Evolutionary conservation across 345 rosid species (phyloP).

Genomic region (Chamaenerion angustifolium): DNA sequence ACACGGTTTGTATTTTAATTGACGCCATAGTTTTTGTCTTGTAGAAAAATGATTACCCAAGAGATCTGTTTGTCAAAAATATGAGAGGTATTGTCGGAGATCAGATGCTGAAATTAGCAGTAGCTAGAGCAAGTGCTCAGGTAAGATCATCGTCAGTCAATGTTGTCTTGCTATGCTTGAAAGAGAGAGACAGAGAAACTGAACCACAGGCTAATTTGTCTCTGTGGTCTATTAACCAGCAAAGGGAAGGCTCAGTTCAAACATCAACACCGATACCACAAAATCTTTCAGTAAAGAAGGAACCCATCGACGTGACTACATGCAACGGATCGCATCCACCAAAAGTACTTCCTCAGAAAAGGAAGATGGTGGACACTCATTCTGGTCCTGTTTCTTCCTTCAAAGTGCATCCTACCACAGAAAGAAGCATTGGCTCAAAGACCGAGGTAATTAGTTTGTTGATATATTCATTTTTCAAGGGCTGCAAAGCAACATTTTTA

Average conservation of each 20-base stretch:
- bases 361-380: no score
- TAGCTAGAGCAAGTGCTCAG: constrained; percentile 46
- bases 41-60: constrained; percentile 72
- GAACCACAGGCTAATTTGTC: no score
- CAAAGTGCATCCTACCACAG: no score
- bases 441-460: no score
- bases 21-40: constrained; percentile 11
- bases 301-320: background rate
- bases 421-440: no score
- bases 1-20: constrained; percentile 7
- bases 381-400: no score
- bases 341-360: no score
- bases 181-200: background rate
- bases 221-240: background rate
- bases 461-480: no score
- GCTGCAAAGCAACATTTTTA: no score
- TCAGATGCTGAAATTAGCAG: constrained; percentile 73
- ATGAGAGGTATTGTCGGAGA: constrained; percentile 81
- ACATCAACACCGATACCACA: background rate
- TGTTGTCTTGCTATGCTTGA: background rate
- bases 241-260: constrained; percentile 1
- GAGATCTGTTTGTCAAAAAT: constrained; percentile 61
- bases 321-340: background rate
- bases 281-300: background rate
- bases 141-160: constrained; percentile 12